These are phyloP conservation scores for Leptographium procerum DNA, from an alignment of 2,329 filamentous ascomycete genomes.

Conservation along the genomic window DNA sequence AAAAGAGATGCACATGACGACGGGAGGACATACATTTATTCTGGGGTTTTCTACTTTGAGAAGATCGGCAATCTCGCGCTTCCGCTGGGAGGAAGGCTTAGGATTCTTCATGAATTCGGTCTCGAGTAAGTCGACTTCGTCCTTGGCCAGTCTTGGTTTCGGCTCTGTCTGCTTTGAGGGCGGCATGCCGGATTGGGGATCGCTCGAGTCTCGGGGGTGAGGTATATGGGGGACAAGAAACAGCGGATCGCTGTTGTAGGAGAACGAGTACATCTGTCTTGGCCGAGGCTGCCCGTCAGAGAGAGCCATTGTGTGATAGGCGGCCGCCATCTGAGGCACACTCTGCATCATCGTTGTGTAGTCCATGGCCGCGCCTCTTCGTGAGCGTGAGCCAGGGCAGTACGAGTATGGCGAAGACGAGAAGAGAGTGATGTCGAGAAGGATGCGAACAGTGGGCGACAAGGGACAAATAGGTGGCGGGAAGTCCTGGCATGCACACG, in stretches of 20 bases:
- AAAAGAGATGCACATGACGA: not conserved
- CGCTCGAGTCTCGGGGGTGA: constrained; percentile 15
- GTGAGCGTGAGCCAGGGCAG: not conserved
- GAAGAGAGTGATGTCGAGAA: too few species aligned
- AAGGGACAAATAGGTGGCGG: not conserved
- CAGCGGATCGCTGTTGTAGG: constrained; percentile 9
- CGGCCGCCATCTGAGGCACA: constrained; percentile 5
- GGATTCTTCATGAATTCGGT: constrained; percentile 52
- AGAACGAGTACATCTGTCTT: constrained; percentile 5
- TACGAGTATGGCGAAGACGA: not conserved
- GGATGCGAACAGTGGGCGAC: not conserved
- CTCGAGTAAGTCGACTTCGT: constrained; percentile 48
- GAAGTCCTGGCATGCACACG: not conserved
- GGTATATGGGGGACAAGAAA: constrained; percentile 9
- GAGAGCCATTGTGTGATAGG: not conserved
- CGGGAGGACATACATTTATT: constrained; percentile 41
- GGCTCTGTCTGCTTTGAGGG: constrained; percentile 26
- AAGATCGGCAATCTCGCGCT: constrained; percentile 48
- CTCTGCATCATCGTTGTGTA: constrained; percentile 9
- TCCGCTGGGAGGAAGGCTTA: constrained; percentile 51
- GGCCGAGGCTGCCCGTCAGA: not conserved
- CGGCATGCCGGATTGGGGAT: constrained; percentile 2
- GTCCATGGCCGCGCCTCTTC: constrained; percentile 2
- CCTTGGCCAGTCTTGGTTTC: constrained; percentile 44
- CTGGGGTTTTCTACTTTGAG: constrained; percentile 52